These are phyloP conservation scores for Saccharomycopsis fodiens DNA, from an alignment of 805 yeast genomes.

Conservation along the genomic window DNA sequence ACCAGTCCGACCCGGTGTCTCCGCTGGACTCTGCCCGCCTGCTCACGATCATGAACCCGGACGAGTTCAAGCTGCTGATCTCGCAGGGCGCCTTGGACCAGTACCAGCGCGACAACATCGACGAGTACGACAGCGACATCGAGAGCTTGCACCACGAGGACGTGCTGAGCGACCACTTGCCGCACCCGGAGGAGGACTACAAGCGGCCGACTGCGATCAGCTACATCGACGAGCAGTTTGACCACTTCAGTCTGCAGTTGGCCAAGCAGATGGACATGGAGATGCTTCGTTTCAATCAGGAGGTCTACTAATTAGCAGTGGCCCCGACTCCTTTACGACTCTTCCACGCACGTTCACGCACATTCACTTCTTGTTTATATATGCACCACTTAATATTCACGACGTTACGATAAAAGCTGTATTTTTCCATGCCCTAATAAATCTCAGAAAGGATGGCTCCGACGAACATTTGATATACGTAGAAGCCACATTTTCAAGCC, in stretches of 20 bases:
- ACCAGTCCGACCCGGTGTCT: neutral
- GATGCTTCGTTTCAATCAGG: neutral
- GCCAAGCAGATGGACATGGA: neutral
- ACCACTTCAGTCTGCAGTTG: neutral
- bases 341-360: too few species aligned
- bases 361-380: too few species aligned
- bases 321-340: too few species aligned
- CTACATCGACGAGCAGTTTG: neutral
- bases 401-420: too few species aligned
- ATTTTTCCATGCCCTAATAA: too few species aligned
- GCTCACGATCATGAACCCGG: constrained; percentile 18
- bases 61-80: constrained; percentile 3
- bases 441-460: too few species aligned
- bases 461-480: too few species aligned
- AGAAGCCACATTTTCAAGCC: too few species aligned
- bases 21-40: neutral
- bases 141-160: constrained; percentile 14
- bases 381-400: too few species aligned
- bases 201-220: neutral
- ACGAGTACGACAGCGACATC: constrained; percentile 19
- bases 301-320: too few species aligned
- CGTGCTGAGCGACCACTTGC: neutral
- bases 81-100: neutral
- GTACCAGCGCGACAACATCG: constrained; percentile 15
- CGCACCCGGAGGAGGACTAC: neutral